Evolutionary conservation across 768 basidiomycete genomes (phyloP).

Genomic region (Lactifluus volemus): DNA sequence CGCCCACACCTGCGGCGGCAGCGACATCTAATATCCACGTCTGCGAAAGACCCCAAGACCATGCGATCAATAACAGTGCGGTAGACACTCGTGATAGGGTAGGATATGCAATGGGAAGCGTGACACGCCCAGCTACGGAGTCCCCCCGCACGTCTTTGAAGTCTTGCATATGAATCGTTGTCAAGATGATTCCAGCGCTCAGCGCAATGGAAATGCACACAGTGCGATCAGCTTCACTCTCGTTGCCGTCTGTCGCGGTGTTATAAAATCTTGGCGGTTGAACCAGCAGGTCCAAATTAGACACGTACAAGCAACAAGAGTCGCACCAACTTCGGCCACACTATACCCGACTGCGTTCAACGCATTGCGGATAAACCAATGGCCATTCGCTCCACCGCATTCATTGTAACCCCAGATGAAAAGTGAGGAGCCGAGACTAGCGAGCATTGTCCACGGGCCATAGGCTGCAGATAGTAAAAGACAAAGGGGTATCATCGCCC

Average conservation of each 20-base stretch:
- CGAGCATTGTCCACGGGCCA: constrained; percentile 10
- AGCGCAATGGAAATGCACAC: constrained; percentile 28
- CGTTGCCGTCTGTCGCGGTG: neutral
- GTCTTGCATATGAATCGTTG: constrained; percentile 43
- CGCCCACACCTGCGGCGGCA: constrained; percentile 24
- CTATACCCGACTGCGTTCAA: constrained; percentile 32
- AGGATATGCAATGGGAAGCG: constrained; percentile 39
- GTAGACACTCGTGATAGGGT: constrained; percentile 25
- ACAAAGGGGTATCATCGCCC: constrained; percentile 24
- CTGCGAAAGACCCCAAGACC: constrained; percentile 30
- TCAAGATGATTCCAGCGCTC: constrained; percentile 33
- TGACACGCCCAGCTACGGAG: constrained; percentile 30
- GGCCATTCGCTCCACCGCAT: constrained; percentile 14
- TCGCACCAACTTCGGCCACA: constrained; percentile 32
- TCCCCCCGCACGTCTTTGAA: constrained; percentile 41
- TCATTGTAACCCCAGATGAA: constrained; percentile 25
- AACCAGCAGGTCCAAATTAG: neutral
- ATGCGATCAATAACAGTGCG: constrained; percentile 29
- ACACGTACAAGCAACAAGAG: constrained; percentile 29
- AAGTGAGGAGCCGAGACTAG: constrained; percentile 18
- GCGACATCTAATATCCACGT: constrained; percentile 31
- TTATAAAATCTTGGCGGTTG: neutral
- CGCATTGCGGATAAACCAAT: constrained; percentile 31
- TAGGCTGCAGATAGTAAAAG: constrained; percentile 20
- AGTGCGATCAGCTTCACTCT: constrained; percentile 23